Evolutionary conservation across 768 basidiomycete genomes (phyloP).

Genomic region (Leccinum longicurvipes): DNA sequence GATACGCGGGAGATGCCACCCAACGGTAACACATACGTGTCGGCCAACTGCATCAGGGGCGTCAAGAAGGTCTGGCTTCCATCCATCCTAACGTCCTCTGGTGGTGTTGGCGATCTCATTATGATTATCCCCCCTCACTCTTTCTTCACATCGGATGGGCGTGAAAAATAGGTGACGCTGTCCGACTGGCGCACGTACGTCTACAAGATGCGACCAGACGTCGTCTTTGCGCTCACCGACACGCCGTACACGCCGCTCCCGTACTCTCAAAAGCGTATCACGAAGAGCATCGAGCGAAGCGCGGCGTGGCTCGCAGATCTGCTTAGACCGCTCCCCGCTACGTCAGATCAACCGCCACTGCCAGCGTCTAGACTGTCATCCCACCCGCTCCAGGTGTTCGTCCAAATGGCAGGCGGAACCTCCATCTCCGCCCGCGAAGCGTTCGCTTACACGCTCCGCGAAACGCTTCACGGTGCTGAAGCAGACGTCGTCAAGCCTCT

Average conservation of each 20-base stretch:
- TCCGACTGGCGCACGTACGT: conserved; percentile 55
- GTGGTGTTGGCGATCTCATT: background rate
- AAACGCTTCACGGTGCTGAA: conserved; percentile 55
- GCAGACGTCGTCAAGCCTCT: conserved; percentile 49
- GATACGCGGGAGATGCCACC: conserved; percentile 69
- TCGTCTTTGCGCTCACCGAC: conserved; percentile 70
- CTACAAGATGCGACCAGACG: conserved; percentile 56
- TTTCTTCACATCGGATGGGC: background rate
- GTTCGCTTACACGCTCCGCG: conserved; percentile 57
- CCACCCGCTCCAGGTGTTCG: conserved; percentile 49
- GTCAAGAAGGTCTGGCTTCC: conserved; percentile 57
- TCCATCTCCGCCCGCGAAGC: conserved; percentile 55
- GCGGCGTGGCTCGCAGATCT: conserved; percentile 59
- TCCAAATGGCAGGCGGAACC: conserved; percentile 66
- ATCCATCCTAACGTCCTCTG: background rate
- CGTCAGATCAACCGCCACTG: background rate
- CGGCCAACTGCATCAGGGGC: conserved; percentile 61
- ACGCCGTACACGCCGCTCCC: conserved; percentile 62
- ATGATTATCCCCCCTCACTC: background rate
- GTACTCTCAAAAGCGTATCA: conserved; percentile 73
- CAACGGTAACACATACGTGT: conserved; percentile 58
- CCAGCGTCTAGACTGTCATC: background rate
- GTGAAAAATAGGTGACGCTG: conserved; percentile 45
- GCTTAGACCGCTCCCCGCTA: conserved; percentile 34
- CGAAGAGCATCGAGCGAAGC: conserved; percentile 72